phyloP scores from a whole-genome alignment of 129 eudicot species.

The Escallonia rubra region DNA sequence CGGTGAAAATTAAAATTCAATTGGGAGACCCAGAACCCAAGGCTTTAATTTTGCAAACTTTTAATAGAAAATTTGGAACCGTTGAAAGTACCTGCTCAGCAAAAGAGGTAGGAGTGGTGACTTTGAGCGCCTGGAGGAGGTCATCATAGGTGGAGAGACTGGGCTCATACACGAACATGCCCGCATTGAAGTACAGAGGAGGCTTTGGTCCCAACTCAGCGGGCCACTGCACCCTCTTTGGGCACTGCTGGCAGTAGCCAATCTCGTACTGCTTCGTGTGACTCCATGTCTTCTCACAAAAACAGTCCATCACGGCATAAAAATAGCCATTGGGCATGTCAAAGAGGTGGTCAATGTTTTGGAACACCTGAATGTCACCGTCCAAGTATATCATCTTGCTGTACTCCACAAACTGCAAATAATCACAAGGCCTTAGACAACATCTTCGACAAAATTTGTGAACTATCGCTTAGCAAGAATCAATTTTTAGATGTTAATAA shows the following conservation, averaged over 20 bases:
- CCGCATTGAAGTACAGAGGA: constrained; percentile 31
- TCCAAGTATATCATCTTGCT: constrained; percentile 37
- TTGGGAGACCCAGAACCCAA: no score
- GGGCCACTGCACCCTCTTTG: constrained; percentile 27
- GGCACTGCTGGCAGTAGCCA: constrained; percentile 41
- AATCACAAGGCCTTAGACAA: no score
- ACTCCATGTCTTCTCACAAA: constrained; percentile 38
- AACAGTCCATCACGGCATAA: constrained; percentile 40
- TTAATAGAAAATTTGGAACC: background rate
- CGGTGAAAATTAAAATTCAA: no score
- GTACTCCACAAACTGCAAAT: constrained; percentile 37
- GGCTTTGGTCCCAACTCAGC: constrained; percentile 27
- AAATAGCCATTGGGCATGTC: constrained; percentile 27
- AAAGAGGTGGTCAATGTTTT: constrained; percentile 32
- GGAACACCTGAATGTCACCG: constrained; percentile 36
- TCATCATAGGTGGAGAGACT: constrained; percentile 22
- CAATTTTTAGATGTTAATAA: no score
- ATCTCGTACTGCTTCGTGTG: constrained; percentile 34
- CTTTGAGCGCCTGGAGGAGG: constrained; percentile 16
- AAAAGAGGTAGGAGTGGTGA: constrained; percentile 32
- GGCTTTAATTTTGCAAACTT: no score
- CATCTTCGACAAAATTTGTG: no score
- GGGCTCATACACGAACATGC: constrained; percentile 35
- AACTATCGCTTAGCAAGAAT: no score
- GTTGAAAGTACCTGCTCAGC: constrained; percentile 31